A percentile compares a stretch with the other conserved stretches of the same genome.
Conservation (phyloP, 192 early-diverging fungal genomes). For the Mortierella hygrophila region DNA sequence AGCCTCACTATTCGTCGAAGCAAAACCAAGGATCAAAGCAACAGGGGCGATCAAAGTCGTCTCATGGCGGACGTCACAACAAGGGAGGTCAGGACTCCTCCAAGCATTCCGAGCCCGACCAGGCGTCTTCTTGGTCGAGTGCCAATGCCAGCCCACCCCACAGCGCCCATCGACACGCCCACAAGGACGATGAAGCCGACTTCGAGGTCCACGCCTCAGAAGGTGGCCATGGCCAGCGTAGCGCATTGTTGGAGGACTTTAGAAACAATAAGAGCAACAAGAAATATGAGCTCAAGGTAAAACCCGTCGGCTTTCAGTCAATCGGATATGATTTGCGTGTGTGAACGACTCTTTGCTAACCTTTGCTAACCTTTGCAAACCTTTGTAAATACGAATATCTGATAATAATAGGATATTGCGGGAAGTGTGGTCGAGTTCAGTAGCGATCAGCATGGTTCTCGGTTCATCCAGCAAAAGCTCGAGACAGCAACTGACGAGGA, state of each 20-base stretch:
- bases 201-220: slow-evolving; percentile 40
- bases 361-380: neutral
- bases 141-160: slow-evolving; percentile 39
- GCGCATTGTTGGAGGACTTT: slow-evolving; percentile 95
- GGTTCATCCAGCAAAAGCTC: slow-evolving; percentile 99
- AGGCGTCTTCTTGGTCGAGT: slow-evolving; percentile 37
- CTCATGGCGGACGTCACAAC: slow-evolving; percentile 27
- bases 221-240: slow-evolving; percentile 78
- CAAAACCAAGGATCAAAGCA: slow-evolving; percentile 32
- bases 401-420: slow-evolving; percentile 82
- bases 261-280: slow-evolving; percentile 94
- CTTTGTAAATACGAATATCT: neutral
- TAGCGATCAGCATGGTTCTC: slow-evolving; percentile 98
- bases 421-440: slow-evolving; percentile 97
- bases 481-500: slow-evolving; percentile 94
- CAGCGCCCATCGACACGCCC: slow-evolving; percentile 23
- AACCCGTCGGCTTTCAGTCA: neutral
- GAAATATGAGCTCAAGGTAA: slow-evolving; percentile 93
- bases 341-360: neutral
- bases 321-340: neutral
- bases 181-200: slow-evolving; percentile 29
- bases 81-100: slow-evolving; percentile 26
- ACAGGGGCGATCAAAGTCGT: slow-evolving; percentile 46
- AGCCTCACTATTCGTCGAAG: slow-evolving; percentile 47
- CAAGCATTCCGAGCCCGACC: slow-evolving; percentile 27